These are phyloP conservation scores for Fusarium ramigenum DNA, from an alignment of 2,329 filamentous ascomycete genomes.

Conservation along the genomic window DNA sequence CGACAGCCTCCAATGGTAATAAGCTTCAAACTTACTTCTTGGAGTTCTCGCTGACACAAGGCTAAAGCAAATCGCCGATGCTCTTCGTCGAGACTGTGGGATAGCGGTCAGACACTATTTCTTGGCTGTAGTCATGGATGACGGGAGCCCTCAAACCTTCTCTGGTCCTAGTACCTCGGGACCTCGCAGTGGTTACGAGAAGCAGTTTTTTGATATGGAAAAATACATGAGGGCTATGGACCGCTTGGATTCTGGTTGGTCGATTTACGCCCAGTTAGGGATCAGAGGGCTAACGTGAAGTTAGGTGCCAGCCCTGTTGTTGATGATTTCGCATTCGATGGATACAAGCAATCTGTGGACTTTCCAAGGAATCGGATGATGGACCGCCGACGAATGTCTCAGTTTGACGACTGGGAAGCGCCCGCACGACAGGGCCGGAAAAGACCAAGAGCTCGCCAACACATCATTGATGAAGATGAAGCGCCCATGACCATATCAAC, in stretches of 20 bases:
- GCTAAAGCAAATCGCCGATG: slow-evolving; percentile 60
- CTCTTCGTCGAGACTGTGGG: slow-evolving; percentile 61
- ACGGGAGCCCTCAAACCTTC: slow-evolving; percentile 57
- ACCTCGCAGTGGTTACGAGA: slow-evolving; percentile 51
- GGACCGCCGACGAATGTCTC: slow-evolving; percentile 47
- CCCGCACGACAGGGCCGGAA: slow-evolving; percentile 45
- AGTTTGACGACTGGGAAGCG: slow-evolving; percentile 47
- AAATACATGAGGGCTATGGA: slow-evolving; percentile 53
- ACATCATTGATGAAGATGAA: slow-evolving; percentile 53
- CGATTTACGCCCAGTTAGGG: too few relatives aligned
- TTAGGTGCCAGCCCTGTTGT: slow-evolving; percentile 48
- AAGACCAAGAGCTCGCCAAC: slow-evolving; percentile 49
- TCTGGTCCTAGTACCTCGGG: slow-evolving; percentile 53
- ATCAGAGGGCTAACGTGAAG: slow-evolving; percentile 14
- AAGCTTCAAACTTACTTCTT: background rate
- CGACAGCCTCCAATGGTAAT: slow-evolving; percentile 53
- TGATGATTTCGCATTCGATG: slow-evolving; percentile 45
- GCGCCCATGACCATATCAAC: slow-evolving; percentile 51
- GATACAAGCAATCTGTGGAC: slow-evolving; percentile 40
- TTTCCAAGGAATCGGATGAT: slow-evolving; percentile 41
- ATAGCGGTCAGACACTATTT: slow-evolving; percentile 63
- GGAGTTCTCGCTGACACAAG: slow-evolving; percentile 18
- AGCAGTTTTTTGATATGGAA: slow-evolving; percentile 58
- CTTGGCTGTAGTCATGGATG: slow-evolving; percentile 60
- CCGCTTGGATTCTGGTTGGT: slow-evolving; percentile 53